A percentile compares a stretch with the other conserved stretches of the same genome.
Evolutionary conservation across 1,284 basidiomycete genomes (phyloP).

Genomic region (Rhodotorula sp.): DNA sequence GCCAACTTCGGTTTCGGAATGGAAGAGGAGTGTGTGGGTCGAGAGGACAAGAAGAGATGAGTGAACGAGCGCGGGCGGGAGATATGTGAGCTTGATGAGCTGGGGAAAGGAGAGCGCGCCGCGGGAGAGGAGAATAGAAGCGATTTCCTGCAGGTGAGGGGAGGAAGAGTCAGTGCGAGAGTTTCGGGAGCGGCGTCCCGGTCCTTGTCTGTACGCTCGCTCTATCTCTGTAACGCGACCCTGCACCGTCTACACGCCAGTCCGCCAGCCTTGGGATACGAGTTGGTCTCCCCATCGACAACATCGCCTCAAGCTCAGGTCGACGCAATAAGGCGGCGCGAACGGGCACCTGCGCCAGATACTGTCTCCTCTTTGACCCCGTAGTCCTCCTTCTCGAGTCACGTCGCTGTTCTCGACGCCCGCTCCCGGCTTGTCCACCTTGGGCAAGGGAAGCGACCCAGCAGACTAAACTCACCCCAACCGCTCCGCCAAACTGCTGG

Average conservation of each 20-base stretch:
- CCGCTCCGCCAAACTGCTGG: constrained; percentile 73
- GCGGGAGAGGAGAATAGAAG: constrained; percentile 73
- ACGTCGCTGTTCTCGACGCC: too few relatives aligned
- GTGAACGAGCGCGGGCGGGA: constrained; percentile 66
- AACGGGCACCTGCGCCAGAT: too few relatives aligned
- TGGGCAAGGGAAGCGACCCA: background rate
- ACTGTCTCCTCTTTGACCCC: too few relatives aligned
- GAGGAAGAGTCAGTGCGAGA: background rate
- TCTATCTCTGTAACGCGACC: too few relatives aligned
- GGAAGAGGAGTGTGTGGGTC: constrained; percentile 70
- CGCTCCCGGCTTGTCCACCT: background rate
- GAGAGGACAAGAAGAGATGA: constrained; percentile 76
- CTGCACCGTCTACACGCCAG: too few relatives aligned
- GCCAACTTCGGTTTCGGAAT: constrained; percentile 43
- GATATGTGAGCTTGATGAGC: constrained; percentile 58
- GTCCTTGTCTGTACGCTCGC: too few relatives aligned
- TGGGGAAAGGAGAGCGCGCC: constrained; percentile 71
- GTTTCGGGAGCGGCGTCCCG: too few relatives aligned
- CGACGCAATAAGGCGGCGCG: background rate
- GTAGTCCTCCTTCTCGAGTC: background rate
- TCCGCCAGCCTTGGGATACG: too few relatives aligned
- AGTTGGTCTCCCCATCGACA: too few relatives aligned
- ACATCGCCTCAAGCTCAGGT: too few relatives aligned
- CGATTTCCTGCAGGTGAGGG: constrained; percentile 61
- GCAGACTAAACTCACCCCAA: constrained; percentile 58